These are phyloP conservation scores for Hypoxylon fragiforme DNA, from an alignment of 495 filamentous ascomycete species.

Conservation along the genomic window DNA sequence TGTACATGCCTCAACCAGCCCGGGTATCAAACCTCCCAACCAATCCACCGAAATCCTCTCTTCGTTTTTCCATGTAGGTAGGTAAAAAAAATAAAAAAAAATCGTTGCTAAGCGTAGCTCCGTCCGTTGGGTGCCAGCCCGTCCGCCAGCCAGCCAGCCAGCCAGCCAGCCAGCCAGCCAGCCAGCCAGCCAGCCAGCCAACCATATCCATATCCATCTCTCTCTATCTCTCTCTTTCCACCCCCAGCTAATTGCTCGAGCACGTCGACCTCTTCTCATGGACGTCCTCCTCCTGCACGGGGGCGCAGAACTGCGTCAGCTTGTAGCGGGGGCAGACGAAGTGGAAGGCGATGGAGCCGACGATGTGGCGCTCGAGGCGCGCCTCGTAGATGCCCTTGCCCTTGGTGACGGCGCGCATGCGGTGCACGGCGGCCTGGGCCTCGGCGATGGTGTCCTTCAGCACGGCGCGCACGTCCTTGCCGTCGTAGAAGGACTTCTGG, in stretches of 20 bases:
- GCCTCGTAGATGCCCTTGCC: slow-evolving; percentile 13
- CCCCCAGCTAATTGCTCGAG: neutral
- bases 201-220: too few relatives aligned
- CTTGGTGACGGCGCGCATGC: slow-evolving; percentile 9
- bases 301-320: slow-evolving; percentile 15
- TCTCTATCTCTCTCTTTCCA: neutral
- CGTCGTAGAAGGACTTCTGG: slow-evolving; percentile 10
- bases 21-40: too few relatives aligned
- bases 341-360: slow-evolving; percentile 22
- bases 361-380: slow-evolving; percentile 7
- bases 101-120: too few relatives aligned
- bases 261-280: too few relatives aligned
- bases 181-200: too few relatives aligned
- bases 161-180: too few relatives aligned
- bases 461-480: slow-evolving; percentile 11
- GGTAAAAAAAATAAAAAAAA: too few relatives aligned
- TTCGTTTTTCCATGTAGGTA: too few relatives aligned
- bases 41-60: too few relatives aligned
- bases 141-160: too few relatives aligned
- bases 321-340: slow-evolving; percentile 10
- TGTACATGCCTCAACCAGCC: too few relatives aligned
- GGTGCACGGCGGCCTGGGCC: neutral
- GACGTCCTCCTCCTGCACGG: neutral
- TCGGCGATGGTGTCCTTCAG: slow-evolving; percentile 10
- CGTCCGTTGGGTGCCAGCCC: too few relatives aligned